Evolutionary conservation across 805 yeast species (phyloP).

Genomic region (Ascoidea rubescens): DNA sequence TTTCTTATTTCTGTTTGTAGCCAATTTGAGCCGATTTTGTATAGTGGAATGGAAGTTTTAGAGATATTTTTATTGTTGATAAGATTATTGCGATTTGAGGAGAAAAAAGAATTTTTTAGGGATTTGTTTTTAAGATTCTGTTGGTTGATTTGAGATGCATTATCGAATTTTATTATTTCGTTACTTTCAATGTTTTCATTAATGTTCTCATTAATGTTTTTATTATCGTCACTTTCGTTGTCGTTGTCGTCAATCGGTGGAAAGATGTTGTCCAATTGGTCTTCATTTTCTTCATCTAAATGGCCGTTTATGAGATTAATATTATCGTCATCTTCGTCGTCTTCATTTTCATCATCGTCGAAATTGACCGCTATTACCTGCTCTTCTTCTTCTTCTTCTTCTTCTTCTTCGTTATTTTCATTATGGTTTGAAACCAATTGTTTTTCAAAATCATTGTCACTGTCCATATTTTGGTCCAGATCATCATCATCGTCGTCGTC

Average conservation of each 20-base stretch:
- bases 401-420: conserved; percentile 18
- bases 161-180: conserved; percentile 10
- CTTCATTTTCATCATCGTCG: conserved; percentile 13
- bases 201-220: conserved; percentile 13
- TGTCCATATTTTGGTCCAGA: conserved; percentile 16
- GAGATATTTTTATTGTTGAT: neutral
- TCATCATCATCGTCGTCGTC: conserved; percentile 19
- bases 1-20: conserved; percentile 34
- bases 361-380: conserved; percentile 15
- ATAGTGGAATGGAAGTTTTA: conserved; percentile 18
- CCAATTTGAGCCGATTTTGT: conserved; percentile 35
- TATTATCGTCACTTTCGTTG: conserved; percentile 15
- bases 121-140: conserved; percentile 1
- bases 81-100: conserved; percentile 2
- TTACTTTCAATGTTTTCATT: conserved; percentile 14
- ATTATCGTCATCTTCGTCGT: conserved; percentile 11
- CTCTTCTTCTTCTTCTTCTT: conserved; percentile 12
- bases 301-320: neutral
- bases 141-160: conserved; percentile 3
- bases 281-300: neutral
- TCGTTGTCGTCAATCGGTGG: conserved; percentile 14
- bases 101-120: conserved; percentile 1
- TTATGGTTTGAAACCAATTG: conserved; percentile 14
- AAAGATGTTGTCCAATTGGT: neutral
- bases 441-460: conserved; percentile 18